Evolutionary conservation across 306 rosid species (phyloP).

Genomic region (Fagus sylvatica): DNA sequence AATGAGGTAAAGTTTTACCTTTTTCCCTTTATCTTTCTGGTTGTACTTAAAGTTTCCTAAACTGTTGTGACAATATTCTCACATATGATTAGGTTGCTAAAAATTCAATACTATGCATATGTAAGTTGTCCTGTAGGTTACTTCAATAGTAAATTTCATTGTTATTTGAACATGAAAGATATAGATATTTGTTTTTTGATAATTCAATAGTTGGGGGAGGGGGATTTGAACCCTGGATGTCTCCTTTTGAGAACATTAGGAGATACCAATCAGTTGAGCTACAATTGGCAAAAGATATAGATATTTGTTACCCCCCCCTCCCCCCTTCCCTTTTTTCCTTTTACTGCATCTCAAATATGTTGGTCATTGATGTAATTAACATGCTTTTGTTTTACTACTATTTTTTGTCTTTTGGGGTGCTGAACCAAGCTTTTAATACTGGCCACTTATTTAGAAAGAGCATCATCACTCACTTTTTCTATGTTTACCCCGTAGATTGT

Average conservation of each 20-base stretch:
- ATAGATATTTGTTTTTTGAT: not conserved
- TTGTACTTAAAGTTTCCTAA: not conserved
- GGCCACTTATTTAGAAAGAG: not conserved
- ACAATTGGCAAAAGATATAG: too few relatives aligned
- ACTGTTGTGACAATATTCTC: not conserved
- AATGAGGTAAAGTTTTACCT: conserved; percentile 49
- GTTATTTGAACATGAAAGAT: not conserved
- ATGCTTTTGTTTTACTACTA: not conserved
- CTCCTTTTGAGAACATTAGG: too few relatives aligned
- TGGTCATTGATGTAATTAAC: not conserved
- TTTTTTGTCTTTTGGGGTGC: not conserved
- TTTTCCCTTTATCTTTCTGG: conserved; percentile 15
- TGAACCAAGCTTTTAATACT: not conserved
- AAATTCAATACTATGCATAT: not conserved
- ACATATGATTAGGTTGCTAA: not conserved
- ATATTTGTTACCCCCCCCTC: too few relatives aligned
- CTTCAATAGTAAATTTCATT: not conserved
- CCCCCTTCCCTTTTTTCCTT: not conserved
- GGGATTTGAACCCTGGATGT: too few relatives aligned
- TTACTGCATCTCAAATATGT: not conserved
- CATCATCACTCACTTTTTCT: conserved; percentile 12
- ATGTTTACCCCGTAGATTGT: conserved; percentile 32
- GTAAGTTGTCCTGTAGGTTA: not conserved
- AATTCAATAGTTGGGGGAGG: too few relatives aligned
- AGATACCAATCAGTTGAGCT: too few relatives aligned